These are phyloP conservation scores for Ophiostoma pallidulum DNA, from an alignment of 2,329 filamentous ascomycete species.

Conservation along the genomic window DNA sequence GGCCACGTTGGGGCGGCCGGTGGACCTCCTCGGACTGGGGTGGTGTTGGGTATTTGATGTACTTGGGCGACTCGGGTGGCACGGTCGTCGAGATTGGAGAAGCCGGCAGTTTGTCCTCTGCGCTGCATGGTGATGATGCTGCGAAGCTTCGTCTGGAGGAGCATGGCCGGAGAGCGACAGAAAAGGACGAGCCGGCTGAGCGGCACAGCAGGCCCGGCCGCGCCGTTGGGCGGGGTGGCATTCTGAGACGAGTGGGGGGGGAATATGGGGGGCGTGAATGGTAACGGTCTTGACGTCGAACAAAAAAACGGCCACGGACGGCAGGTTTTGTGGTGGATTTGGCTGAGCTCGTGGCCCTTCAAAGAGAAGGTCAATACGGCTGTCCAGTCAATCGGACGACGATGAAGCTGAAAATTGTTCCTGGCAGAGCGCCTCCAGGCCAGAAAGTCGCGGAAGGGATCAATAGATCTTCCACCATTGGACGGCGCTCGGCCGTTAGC, in stretches of 20 bases:
- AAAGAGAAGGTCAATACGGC: neutral
- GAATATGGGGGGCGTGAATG: too few species aligned
- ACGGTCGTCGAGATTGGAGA: slow-evolving; percentile 24
- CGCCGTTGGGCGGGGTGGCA: slow-evolving; percentile 13
- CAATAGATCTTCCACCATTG: slow-evolving; percentile 6
- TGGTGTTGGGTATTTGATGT: slow-evolving; percentile 70
- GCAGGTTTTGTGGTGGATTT: neutral
- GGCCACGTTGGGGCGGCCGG: slow-evolving; percentile 54
- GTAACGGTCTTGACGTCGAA: too few species aligned
- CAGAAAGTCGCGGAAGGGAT: neutral
- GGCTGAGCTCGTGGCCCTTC: neutral
- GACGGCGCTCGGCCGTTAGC: neutral
- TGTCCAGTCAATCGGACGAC: neutral
- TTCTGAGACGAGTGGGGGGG: neutral
- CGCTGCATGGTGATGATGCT: slow-evolving; percentile 7
- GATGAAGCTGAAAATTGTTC: slow-evolving; percentile 11
- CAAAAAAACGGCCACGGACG: neutral
- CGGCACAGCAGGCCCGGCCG: slow-evolving; percentile 9
- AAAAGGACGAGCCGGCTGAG: neutral
- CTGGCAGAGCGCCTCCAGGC: neutral
- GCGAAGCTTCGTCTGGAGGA: neutral
- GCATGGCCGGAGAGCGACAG: neutral
- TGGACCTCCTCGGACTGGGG: slow-evolving; percentile 55
- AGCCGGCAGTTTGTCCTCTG: slow-evolving; percentile 16
- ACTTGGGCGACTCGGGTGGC: slow-evolving; percentile 79